These are phyloP conservation scores for Besnoitia besnoiti DNA, from an alignment of 169 alveolate genomes.

Conservation along the genomic window DNA sequence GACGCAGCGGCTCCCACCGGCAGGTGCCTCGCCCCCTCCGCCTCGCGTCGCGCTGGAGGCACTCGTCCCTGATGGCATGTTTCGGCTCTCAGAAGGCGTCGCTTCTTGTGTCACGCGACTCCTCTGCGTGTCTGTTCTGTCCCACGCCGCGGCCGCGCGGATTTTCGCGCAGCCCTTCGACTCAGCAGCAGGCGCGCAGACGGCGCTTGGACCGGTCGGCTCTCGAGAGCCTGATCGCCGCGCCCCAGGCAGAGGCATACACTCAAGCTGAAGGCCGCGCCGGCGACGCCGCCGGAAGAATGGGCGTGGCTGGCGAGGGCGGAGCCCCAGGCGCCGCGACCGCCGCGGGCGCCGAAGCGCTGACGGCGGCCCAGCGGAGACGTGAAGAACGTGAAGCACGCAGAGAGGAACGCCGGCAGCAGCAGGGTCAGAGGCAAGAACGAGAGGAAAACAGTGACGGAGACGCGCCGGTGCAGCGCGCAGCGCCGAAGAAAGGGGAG, in stretches of 20 bases:
- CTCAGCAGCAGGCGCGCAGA: background rate
- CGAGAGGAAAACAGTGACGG: background rate
- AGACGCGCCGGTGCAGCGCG: background rate
- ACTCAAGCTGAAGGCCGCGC: background rate
- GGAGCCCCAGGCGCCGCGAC: background rate
- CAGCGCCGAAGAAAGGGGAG: background rate
- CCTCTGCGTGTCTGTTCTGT: background rate
- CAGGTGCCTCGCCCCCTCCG: too few species aligned
- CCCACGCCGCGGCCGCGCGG: too few species aligned
- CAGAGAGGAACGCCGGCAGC: slow-evolving; percentile 14
- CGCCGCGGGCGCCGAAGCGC: background rate
- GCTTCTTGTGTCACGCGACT: background rate
- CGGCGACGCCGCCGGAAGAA: background rate
- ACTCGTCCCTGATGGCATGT: too few species aligned
- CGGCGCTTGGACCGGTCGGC: slow-evolving; percentile 8
- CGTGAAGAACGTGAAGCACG: slow-evolving; percentile 20
- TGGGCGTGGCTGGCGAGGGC: background rate
- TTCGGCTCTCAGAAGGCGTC: background rate
- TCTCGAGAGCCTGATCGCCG: background rate
- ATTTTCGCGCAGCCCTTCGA: background rate
- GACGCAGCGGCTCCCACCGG: too few species aligned
- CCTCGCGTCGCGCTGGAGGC: too few species aligned
- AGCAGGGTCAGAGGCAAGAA: background rate
- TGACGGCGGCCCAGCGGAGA: slow-evolving; percentile 18
- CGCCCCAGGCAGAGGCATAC: background rate